Evolutionary conservation across 2,329 filamentous ascomycete species (phyloP), one percentile per base, ranked within the genome.

Genomic region (Alternaria alternata): DNA sequence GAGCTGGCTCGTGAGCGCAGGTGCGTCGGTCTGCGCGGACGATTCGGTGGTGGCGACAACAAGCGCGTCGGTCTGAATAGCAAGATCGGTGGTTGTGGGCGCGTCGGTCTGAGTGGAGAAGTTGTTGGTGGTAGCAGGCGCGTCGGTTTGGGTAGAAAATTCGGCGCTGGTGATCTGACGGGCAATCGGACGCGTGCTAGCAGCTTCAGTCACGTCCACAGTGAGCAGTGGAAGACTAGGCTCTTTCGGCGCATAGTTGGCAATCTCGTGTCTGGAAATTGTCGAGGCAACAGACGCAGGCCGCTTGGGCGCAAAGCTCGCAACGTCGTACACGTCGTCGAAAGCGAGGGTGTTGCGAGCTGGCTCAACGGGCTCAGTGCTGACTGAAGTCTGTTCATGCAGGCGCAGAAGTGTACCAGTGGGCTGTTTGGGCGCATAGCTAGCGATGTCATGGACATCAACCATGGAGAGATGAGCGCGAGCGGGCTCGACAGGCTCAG

Each of bases 131-230:
- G 63, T 57, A 32, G 39, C 34, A 18, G 30, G 39, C 28, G 42
- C 48, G 12, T 62, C 52, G 8, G 64, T 65, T 54, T 65, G 60
- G 16, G 43, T 52, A 5, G 49, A 47, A 5, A 46, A 24, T 39
- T 49, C 48, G 3, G 54, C 26, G 14, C 49, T 47, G 5, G 53
- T 47, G 43, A 36, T 42, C 22, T 36, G 24, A n/a, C 44, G 56
- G 18, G 49, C 42, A 38, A 57, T 11, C 5, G 63, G 57, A 47
- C 22, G 36, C 9, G 58, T 51, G 32, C 52, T 59, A 14, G 44
- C 39, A 28, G 58, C 54, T 46, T 53, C 58, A 22, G 28, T 49
- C 24, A 55, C 38, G 7, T n/a, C 43, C 22, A 64, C 16, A 1
- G 44, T 32, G 36, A 64, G 54, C 1, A 16, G 24, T 8, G 57